Percentiles rank a stretch among this genome's conserved stretches.
Evolutionary conservation across 1,284 basidiomycete genomes (phyloP).

Genomic region (Psilocybe mexicana): DNA sequence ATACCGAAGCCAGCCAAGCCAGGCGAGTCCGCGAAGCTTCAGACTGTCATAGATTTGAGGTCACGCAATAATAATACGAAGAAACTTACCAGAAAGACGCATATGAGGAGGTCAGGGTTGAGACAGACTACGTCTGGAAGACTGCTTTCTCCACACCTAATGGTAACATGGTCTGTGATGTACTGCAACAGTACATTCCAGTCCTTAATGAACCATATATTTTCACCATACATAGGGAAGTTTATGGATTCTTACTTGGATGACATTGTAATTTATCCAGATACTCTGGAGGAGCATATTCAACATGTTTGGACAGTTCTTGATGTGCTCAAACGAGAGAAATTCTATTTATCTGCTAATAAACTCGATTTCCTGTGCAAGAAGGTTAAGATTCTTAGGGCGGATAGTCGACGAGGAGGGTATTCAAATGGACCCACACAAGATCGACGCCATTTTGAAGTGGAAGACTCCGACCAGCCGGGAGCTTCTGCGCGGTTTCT

Average conservation of each 20-base stretch:
- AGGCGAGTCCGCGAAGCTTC: neutral
- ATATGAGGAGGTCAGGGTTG: neutral
- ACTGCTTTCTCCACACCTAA: slow-evolving; percentile 30
- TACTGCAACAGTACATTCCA: slow-evolving; percentile 18
- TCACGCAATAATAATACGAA: slow-evolving; percentile 8
- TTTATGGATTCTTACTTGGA: slow-evolving; percentile 20
- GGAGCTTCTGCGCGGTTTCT: neutral
- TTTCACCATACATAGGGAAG: slow-evolving; percentile 10
- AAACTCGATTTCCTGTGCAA: slow-evolving; percentile 13
- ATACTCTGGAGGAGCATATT: slow-evolving; percentile 32
- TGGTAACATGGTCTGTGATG: slow-evolving; percentile 35
- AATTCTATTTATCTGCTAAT: slow-evolving; percentile 9
- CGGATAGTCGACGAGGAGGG: slow-evolving; percentile 30
- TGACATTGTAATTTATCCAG: slow-evolving; percentile 35
- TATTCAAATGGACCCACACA: slow-evolving; percentile 36
- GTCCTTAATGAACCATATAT: slow-evolving; percentile 15
- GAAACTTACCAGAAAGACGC: slow-evolving; percentile 9
- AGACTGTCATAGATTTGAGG: neutral
- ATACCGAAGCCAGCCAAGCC: slow-evolving; percentile 6
- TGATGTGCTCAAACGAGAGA: slow-evolving; percentile 22
- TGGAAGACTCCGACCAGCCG: slow-evolving; percentile 28
- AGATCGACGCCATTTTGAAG: slow-evolving; percentile 29
- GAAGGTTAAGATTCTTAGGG: slow-evolving; percentile 32
- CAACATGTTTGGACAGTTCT: slow-evolving; percentile 29
- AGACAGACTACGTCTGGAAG: slow-evolving; percentile 14